These are phyloP conservation scores for Oxytropis ochrocephala DNA, from an alignment of 306 rosid genomes.

Conservation along the genomic window DNA sequence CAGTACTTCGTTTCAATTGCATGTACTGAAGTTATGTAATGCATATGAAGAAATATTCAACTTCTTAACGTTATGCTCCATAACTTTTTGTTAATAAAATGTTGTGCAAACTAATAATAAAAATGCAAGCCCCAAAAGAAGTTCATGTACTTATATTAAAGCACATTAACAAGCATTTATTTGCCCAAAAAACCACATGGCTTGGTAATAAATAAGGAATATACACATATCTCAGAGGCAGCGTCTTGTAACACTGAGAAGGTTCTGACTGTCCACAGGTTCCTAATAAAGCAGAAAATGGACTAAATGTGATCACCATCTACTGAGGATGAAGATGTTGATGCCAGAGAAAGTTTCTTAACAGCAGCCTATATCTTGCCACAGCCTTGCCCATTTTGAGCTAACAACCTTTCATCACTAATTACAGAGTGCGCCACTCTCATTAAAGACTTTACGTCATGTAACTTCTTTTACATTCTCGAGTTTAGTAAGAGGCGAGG, in stretches of 20 bases:
- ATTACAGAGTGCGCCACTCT: slow-evolving; percentile 20
- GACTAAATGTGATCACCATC: slow-evolving; percentile 42
- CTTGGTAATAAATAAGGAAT: slow-evolving; percentile 28
- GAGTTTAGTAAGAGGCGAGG: slow-evolving; percentile 7
- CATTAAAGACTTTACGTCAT: slow-evolving; percentile 6
- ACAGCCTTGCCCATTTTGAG: slow-evolving; percentile 22
- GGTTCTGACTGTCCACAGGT: slow-evolving; percentile 86
- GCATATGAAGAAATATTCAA: no score
- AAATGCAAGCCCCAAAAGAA: background rate
- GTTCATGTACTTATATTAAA: background rate
- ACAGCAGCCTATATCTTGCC: slow-evolving; percentile 52
- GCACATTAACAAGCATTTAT: background rate
- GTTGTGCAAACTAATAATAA: background rate
- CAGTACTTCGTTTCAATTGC: no score
- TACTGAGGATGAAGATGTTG: slow-evolving; percentile 43
- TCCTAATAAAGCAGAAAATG: slow-evolving; percentile 53
- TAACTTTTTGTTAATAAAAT: background rate
- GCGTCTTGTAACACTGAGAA: slow-evolving; percentile 41
- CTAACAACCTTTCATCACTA: slow-evolving; percentile 1
- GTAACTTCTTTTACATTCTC: slow-evolving; percentile 11
- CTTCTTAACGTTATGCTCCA: background rate
- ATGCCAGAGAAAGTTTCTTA: slow-evolving; percentile 62
- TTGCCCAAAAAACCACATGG: background rate
- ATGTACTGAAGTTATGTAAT: no score
- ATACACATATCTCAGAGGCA: slow-evolving; percentile 54